These are phyloP conservation scores for Arabidopsis hybrid DNA, from an alignment of 441 rosid genomes.

Conservation along the genomic window DNA sequence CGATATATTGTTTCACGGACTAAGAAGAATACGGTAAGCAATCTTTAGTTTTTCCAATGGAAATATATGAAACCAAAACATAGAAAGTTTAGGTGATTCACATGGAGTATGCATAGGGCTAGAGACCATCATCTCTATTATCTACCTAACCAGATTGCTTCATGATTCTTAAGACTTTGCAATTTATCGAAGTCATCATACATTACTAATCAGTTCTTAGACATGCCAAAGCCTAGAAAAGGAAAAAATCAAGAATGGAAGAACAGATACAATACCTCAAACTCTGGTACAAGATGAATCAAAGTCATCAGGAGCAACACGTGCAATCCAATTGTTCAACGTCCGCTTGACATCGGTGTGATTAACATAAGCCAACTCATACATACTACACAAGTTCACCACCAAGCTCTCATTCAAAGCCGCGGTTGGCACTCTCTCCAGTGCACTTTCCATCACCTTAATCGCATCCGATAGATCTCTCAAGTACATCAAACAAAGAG, in stretches of 20 bases:
- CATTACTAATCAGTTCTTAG: background rate
- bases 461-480: constrained; percentile 85
- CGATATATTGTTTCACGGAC: background rate
- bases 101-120: background rate
- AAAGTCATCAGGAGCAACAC: constrained; percentile 95
- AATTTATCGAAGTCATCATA: background rate
- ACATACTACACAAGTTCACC: constrained; percentile 83
- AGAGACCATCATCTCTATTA: background rate
- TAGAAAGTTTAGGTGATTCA: background rate
- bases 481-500: constrained; percentile 87
- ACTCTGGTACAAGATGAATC: constrained; percentile 84
- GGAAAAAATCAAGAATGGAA: background rate
- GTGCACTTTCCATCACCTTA: constrained; percentile 77
- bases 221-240: background rate
- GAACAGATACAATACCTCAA: constrained; percentile 47
- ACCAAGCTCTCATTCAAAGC: constrained; percentile 91
- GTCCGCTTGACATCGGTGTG: constrained; percentile 86
- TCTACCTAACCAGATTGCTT: constrained; percentile 6
- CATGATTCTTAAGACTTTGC: background rate
- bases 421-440: constrained; percentile 84
- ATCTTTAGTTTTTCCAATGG: background rate
- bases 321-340: constrained; percentile 79
- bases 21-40: background rate
- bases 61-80: background rate
- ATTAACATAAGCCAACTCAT: constrained; percentile 86